Evolutionary conservation across 768 basidiomycete genomes (phyloP).

Genomic region (Leucocoprinus leucothites): DNA sequence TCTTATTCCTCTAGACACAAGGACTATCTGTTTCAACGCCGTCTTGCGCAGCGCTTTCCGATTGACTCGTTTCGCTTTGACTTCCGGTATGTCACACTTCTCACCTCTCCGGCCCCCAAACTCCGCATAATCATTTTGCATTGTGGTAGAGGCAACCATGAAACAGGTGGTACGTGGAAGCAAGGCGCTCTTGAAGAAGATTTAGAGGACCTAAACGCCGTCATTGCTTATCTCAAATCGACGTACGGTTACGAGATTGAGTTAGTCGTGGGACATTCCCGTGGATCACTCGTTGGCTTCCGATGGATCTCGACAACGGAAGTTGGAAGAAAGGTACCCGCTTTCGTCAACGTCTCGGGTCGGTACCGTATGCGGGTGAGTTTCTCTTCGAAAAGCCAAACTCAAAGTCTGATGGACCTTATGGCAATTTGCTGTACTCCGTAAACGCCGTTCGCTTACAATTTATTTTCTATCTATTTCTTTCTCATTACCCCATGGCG

Average conservation of each 20-base stretch:
- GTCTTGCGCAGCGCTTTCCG: constrained; percentile 59
- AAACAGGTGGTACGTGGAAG: constrained; percentile 66
- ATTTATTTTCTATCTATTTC: background rate
- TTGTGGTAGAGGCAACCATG: constrained; percentile 64
- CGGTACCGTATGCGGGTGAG: constrained; percentile 78
- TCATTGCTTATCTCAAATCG: constrained; percentile 57
- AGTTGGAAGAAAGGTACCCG: constrained; percentile 52
- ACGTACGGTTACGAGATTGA: constrained; percentile 67
- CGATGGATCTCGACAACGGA: constrained; percentile 66
- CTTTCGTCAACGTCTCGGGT: constrained; percentile 72
- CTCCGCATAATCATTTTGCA: constrained; percentile 2
- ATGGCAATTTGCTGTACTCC: background rate
- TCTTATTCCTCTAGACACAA: constrained; percentile 59
- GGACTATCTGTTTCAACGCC: constrained; percentile 80
- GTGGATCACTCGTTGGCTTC: constrained; percentile 66
- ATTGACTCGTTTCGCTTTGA: constrained; percentile 86
- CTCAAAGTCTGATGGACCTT: background rate
- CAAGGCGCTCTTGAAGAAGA: constrained; percentile 60
- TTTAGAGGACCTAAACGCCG: constrained; percentile 60
- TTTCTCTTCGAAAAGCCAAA: constrained; percentile 11
- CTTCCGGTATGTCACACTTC: constrained; percentile 65
- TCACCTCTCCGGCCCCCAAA: background rate
- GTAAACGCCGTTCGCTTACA: constrained; percentile 1
- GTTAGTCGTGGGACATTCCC: constrained; percentile 75
- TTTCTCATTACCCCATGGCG: background rate